Base-by-base conservation (phyloP, 164 flowering plant species). In the Annona squamosa region DNA sequence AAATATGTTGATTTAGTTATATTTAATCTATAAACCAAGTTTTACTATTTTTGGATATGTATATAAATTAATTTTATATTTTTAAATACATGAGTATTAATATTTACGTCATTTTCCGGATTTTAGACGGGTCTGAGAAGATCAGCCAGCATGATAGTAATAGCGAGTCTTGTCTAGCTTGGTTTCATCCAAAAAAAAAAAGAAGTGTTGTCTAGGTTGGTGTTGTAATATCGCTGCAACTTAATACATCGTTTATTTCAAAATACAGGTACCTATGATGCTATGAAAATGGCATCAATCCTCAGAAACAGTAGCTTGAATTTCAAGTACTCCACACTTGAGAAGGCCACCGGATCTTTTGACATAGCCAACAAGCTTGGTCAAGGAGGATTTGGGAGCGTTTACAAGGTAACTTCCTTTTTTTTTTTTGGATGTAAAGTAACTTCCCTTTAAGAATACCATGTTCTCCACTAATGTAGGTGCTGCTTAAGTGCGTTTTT, bases 301-400 rank as follows among this genome's bases (percentile, higher is more conserved):
- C 77, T 75, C 46, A 37, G 5, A 9, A 12, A 74, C 26, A 74
- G 77, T 43, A 74, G 72, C 62, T 63, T 74, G 79, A 75, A 84
- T 57, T 89, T 89, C 83, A 86, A 85, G 77, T 84, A 83, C 77
- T 75, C 87, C 18, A 85, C 89, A 48, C 79, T 89, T 18, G 83
- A 87, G 76, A 82, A 77, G 74, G 89, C 93, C 44, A 89, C 90
- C n/a, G 84, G 78, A 17, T 63, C 69, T 75, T 89, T 89, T 72
- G 76, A 42, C 67, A 71, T 78, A 42, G 74, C 74, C 46, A 70
- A 78, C 77, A 86, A 80, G 79, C 84, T 89, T 76, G 93, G 93
- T 42, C 84, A 78, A 63, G 91, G 93, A 75, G 93, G 93, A 65
- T 85, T 75, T 78, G 93, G 91, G 61, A 82, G 81, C 57, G 90